Evolutionary conservation across 441 rosid species (phyloP), one percentile per base, ranked within the genome.

Genomic region (Rhodomyrtus psidioides): DNA sequence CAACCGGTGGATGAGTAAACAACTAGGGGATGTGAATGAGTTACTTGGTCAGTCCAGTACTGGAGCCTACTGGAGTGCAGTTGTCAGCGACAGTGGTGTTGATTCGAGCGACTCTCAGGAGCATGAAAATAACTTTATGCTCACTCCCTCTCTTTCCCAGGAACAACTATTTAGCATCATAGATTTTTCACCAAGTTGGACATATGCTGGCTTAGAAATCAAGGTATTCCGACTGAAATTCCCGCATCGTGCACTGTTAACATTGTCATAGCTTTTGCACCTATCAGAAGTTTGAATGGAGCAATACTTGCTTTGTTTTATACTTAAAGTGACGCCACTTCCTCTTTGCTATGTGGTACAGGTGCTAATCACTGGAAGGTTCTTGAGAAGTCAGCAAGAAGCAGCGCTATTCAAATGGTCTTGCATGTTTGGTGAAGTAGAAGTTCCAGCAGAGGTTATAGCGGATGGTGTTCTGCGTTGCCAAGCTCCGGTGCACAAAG

Each of bases 351-450:
- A 65, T 79, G 62, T 30, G 57, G 42, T 83, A 7, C 92, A 96
- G 99, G 95, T 96, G 84, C 89, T 94, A 57, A 88, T 96, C 86
- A 92, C 91, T 19, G 98, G 98, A 89, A 93, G 90, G 88, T 96
- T 97, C 93, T 91, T 95, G 90, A 93, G 90, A 89, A 88, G 88
- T 86, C 90, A 55, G 86, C 91, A 93, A 88, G 97, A 92, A 86
- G 91, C 88, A 65, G 90, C 89, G 89, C 89, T 82, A 13, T 88
- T 88, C 82, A 90, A 91, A 62, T 96, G 98, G 98, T 96, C 97
- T 57, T 96, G 98, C 90, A 97, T 97, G 98, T 96, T 97, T 91
- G 99, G 99, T 51, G 98, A 97, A 92, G 92, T 95, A 84, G 99
- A 97, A 93, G 99, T 96, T 91, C 97, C 93, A 56, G 98, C 98